Percentiles rank a stretch among this genome's conserved stretches.
Conservation (phyloP, 768 basidiomycete genomes). For the Tricholoma terreum region DNA sequence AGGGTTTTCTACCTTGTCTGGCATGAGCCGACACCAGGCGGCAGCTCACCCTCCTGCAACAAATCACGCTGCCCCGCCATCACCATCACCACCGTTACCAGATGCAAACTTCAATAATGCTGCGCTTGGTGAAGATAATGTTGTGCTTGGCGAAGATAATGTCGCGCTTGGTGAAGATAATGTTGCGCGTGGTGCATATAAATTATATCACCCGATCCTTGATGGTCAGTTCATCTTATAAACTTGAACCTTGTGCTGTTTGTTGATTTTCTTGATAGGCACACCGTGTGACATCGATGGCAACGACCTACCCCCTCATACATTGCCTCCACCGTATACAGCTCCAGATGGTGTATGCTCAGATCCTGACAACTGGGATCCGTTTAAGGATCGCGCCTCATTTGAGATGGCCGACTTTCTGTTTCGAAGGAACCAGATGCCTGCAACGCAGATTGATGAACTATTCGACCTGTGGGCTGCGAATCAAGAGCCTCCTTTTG, state of each 20-base stretch:
- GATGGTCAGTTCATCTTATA: neutral
- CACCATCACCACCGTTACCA: neutral
- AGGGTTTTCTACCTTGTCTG: neutral
- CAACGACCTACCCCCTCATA: slow-evolving; percentile 2
- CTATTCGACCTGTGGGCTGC: slow-evolving; percentile 19
- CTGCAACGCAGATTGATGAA: slow-evolving; percentile 18
- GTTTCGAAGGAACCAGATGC: slow-evolving; percentile 19
- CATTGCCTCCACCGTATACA: slow-evolving; percentile 2
- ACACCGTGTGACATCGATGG: slow-evolving; percentile 9
- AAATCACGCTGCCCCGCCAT: neutral
- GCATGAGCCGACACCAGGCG: neutral
- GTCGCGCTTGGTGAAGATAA: neutral
- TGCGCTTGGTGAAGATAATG: no score
- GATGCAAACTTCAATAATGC: neutral
- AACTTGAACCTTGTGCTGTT: neutral
- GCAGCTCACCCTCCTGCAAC: neutral
- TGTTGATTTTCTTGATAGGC: slow-evolving; percentile 5
- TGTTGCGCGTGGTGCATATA: neutral
- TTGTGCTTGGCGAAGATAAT: neutral
- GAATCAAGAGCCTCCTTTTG: slow-evolving; percentile 27
- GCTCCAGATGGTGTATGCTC: neutral
- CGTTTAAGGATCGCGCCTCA: slow-evolving; percentile 10
- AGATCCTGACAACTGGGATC: slow-evolving; percentile 11
- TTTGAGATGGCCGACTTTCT: slow-evolving; percentile 15
- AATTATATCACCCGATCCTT: neutral